A percentile compares a stretch with the other conserved stretches of the same genome.
Conservation (phyloP, 768 basidiomycete genomes). For the Tricholoma furcatifolium region DNA sequence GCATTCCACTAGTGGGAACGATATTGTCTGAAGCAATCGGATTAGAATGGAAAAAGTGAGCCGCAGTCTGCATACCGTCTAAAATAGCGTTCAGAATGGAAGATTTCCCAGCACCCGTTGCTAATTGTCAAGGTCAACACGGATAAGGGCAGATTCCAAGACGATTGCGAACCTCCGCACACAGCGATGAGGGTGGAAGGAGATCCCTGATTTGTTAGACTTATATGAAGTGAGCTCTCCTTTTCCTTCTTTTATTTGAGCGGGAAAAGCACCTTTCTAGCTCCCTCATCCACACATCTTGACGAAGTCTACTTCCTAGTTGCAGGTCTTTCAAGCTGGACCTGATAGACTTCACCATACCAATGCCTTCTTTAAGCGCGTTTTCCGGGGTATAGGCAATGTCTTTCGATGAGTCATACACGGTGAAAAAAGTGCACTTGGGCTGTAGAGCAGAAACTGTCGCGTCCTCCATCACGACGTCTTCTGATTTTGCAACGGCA, state of each 20-base stretch:
- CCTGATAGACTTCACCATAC: constrained; percentile 52
- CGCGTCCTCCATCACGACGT: constrained; percentile 14
- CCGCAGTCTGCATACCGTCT: constrained; percentile 37
- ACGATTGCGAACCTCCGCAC: constrained; percentile 47
- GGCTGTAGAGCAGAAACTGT: constrained; percentile 1
- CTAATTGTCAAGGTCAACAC: constrained; percentile 25
- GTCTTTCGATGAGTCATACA: constrained; percentile 37
- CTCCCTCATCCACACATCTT: constrained; percentile 60
- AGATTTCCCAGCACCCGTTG: constrained; percentile 62
- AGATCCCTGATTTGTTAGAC: constrained; percentile 46
- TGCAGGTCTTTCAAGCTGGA: constrained; percentile 40
- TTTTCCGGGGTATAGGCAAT: constrained; percentile 48
- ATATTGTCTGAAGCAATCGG: constrained; percentile 41
- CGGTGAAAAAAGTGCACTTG: constrained; percentile 29
- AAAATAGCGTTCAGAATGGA: constrained; percentile 61
- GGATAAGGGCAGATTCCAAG: background rate
- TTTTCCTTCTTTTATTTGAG: background rate
- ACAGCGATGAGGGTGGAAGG: constrained; percentile 65
- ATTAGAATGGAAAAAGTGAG: background rate
- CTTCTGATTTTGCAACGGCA: constrained; percentile 5
- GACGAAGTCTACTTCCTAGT: constrained; percentile 52
- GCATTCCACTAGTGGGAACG: constrained; percentile 67
- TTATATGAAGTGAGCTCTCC: constrained; percentile 18
- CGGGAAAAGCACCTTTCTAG: constrained; percentile 39
- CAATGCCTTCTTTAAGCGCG: constrained; percentile 48